phyloP scores from a whole-genome alignment of 345 rosid genomes.

The Garcia nutans region DNA sequence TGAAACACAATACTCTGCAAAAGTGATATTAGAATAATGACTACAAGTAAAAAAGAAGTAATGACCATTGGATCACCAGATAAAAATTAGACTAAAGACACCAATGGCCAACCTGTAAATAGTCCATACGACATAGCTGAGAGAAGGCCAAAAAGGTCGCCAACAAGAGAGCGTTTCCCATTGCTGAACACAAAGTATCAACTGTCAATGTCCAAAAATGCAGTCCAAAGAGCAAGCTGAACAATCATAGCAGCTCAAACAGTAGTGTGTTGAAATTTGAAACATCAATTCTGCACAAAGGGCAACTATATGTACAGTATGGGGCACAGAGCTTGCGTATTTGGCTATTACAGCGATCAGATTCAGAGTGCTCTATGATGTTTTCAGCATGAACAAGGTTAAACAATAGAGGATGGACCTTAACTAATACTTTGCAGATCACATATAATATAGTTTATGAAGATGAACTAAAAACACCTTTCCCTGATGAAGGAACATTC shows the following conservation, averaged over 20 bases:
- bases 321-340: background rate
- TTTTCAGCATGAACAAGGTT: background rate
- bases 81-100: background rate
- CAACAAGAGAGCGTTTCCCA: constrained; percentile 78
- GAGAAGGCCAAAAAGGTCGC: constrained; percentile 96
- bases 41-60: background rate
- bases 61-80: background rate
- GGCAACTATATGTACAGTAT: constrained; percentile 5
- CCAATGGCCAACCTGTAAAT: constrained; percentile 63
- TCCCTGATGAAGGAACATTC: background rate
- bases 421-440: background rate
- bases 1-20: constrained; percentile 13
- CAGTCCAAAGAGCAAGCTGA: constrained; percentile 29
- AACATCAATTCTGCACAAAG: constrained; percentile 17
- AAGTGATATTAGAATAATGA: background rate
- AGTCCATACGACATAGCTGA: constrained; percentile 93
- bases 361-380: background rate
- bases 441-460: background rate
- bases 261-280: constrained; percentile 28
- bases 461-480: background rate
- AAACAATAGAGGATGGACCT: background rate
- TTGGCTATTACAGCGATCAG: background rate
- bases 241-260: constrained; percentile 8
- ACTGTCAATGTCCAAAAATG: constrained; percentile 39
- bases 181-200: constrained; percentile 67